These are phyloP conservation scores for Triglochin maritima DNA, from an alignment of 106 monocot genomes.

Conservation along the genomic window DNA sequence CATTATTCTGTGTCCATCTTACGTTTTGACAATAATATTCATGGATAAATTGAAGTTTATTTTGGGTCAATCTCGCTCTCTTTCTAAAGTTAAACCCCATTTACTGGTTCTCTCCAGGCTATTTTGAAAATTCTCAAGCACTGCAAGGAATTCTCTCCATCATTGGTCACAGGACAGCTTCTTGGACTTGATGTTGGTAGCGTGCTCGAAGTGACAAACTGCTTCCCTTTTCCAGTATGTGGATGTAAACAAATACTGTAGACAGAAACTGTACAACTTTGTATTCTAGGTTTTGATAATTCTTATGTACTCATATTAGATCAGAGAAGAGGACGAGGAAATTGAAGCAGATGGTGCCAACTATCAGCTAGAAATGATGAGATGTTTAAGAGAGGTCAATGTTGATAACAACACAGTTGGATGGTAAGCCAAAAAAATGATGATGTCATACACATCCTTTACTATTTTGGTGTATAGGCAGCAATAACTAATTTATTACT, in stretches of 20 bases:
- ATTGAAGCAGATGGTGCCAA: conserved; percentile 95
- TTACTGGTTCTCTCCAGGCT: conserved; percentile 28
- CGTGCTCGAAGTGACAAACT: conserved; percentile 93
- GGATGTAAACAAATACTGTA: background rate
- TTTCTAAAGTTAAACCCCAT: background rate
- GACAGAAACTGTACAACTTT: background rate
- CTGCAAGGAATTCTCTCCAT: conserved; percentile 87
- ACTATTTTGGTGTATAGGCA: background rate
- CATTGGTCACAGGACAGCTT: conserved; percentile 90
- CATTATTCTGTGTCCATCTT: background rate
- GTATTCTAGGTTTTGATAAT: background rate
- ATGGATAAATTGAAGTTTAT: background rate
- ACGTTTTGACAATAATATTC: background rate
- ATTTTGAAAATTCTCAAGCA: conserved; percentile 93
- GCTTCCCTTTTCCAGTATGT: conserved; percentile 89
- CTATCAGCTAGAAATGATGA: conserved; percentile 99
- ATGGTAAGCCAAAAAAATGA: conserved; percentile 77
- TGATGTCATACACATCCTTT: background rate
- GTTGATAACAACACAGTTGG: conserved; percentile 98
- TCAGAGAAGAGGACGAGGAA: conserved; percentile 92
- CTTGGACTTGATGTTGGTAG: conserved; percentile 96
- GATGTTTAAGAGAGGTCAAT: conserved; percentile 93
- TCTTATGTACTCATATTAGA: conserved; percentile 18
- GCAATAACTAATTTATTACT: background rate
- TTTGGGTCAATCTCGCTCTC: background rate